Conservation (phyloP, 305 asterid species). For the Lippia alba region DNA sequence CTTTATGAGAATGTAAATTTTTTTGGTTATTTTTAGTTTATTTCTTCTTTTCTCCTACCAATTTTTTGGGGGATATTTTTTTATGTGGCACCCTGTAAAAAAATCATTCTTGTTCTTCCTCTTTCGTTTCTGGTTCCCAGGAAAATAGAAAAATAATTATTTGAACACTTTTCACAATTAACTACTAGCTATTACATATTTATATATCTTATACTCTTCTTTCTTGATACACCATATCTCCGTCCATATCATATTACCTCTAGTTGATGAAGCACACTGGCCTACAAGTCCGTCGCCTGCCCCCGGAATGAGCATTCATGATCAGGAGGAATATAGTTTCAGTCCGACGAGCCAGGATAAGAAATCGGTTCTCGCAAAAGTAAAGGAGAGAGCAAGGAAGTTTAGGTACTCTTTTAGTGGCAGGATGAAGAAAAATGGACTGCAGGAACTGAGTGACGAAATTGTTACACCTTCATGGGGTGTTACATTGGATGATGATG, state of each 20-base stretch:
- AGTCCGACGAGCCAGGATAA: slow-evolving; percentile 41
- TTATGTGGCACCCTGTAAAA: too few species aligned
- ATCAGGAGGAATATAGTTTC: slow-evolving; percentile 52
- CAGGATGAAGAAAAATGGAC: slow-evolving; percentile 52
- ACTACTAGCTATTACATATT: neutral
- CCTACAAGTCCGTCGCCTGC: slow-evolving; percentile 49
- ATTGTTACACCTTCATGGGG: slow-evolving; percentile 52
- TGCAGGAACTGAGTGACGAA: slow-evolving; percentile 39
- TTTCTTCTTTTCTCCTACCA: too few species aligned
- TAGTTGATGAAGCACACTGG: slow-evolving; percentile 44
- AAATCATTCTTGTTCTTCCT: too few species aligned
- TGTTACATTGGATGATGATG: slow-evolving; percentile 43
- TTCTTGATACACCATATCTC: too few species aligned
- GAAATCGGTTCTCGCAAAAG: slow-evolving; percentile 77
- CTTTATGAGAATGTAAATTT: too few species aligned
- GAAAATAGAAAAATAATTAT: too few species aligned
- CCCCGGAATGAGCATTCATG: slow-evolving; percentile 36
- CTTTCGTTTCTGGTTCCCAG: too few species aligned
- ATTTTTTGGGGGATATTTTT: too few species aligned
- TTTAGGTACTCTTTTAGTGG: slow-evolving; percentile 63
- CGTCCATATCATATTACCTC: too few species aligned
- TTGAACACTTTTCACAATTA: too few species aligned
- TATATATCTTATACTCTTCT: too few species aligned
- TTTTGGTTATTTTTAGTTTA: too few species aligned
- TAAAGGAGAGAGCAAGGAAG: slow-evolving; percentile 86